phyloP scores from a whole-genome alignment of 108 stramenopile species.

The Mayamaea pseudoterrestris region DNA sequence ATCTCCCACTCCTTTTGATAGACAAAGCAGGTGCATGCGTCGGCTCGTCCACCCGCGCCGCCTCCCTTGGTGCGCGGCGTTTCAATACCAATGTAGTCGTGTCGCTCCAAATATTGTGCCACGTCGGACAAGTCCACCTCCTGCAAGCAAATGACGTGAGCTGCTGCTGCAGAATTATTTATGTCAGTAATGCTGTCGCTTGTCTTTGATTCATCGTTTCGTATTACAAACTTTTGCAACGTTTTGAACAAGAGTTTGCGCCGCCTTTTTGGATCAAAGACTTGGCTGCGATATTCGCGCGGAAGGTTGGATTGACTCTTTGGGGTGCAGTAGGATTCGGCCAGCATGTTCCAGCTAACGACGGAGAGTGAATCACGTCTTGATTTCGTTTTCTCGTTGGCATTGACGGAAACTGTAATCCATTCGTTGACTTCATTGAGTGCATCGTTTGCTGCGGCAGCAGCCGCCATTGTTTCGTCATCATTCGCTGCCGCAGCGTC shows the following conservation, averaged over 20 bases:
- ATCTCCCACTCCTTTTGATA: slow-evolving; percentile 27
- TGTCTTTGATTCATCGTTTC: too few relatives aligned
- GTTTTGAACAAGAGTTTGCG: too few relatives aligned
- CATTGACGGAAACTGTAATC: not conserved
- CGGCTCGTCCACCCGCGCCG: slow-evolving; percentile 38
- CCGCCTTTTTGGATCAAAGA: slow-evolving; percentile 40
- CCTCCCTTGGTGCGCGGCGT: slow-evolving; percentile 24
- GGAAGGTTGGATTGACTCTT: slow-evolving; percentile 61
- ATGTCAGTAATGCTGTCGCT: too few relatives aligned
- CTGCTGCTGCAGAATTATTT: too few relatives aligned
- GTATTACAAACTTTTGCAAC: too few relatives aligned
- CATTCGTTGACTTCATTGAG: too few relatives aligned
- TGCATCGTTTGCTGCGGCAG: not conserved
- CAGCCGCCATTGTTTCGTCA: not conserved
- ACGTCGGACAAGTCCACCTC: slow-evolving; percentile 45
- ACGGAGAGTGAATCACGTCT: not conserved
- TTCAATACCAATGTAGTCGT: slow-evolving; percentile 37
- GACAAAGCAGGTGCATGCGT: slow-evolving; percentile 58
- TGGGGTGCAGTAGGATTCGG: slow-evolving; percentile 53
- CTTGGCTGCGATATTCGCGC: slow-evolving; percentile 26
- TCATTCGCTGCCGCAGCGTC: not conserved
- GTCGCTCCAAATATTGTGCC: slow-evolving; percentile 13
- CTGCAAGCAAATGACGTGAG: slow-evolving; percentile 61
- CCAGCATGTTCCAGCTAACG: slow-evolving; percentile 55
- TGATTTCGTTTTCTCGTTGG: not conserved